phyloP scores from a whole-genome alignment of 352 stramenopile genomes.

The Globisporangium paddicum region DNA sequence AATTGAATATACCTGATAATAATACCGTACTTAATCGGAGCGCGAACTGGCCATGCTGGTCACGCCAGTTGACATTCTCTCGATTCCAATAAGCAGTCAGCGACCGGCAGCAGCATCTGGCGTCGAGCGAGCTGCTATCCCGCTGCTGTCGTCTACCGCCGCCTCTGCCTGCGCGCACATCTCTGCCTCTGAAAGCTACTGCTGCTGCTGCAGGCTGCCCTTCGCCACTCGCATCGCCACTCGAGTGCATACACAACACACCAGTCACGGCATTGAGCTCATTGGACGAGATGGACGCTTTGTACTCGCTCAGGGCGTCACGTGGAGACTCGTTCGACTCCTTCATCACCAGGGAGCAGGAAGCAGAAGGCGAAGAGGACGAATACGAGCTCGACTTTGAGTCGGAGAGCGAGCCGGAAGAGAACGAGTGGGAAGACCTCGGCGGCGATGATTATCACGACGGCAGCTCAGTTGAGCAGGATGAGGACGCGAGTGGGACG shows the following conservation, averaged over 20 bases:
- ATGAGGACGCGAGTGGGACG: not conserved
- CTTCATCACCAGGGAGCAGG: conserved; percentile 21
- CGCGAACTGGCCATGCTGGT: not conserved
- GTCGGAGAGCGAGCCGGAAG: conserved; percentile 15
- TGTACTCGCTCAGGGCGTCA: conserved; percentile 6
- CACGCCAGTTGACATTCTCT: not conserved
- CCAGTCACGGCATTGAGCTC: too few species aligned
- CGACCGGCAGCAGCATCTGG: not conserved
- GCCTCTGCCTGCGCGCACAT: not conserved
- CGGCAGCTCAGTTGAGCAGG: not conserved
- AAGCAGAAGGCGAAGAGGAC: conserved; percentile 20
- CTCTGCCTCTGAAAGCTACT: not conserved
- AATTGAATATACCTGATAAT: too few species aligned
- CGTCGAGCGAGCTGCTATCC: not conserved
- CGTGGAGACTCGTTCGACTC: conserved; percentile 28
- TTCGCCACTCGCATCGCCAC: too few species aligned
- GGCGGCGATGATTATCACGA: not conserved
- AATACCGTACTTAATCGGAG: conserved; percentile 1
- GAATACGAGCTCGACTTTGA: conserved; percentile 10
- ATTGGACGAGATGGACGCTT: conserved; percentile 11
- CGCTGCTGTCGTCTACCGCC: not conserved
- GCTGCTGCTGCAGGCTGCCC: not conserved
- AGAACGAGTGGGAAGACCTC: conserved; percentile 49
- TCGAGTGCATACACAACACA: too few species aligned
- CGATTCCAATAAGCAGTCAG: too few species aligned